Evolutionary conservation across 768 basidiomycete species (phyloP), one percentile per base, ranked within the genome.

Genomic region (Obba rivulosa): DNA sequence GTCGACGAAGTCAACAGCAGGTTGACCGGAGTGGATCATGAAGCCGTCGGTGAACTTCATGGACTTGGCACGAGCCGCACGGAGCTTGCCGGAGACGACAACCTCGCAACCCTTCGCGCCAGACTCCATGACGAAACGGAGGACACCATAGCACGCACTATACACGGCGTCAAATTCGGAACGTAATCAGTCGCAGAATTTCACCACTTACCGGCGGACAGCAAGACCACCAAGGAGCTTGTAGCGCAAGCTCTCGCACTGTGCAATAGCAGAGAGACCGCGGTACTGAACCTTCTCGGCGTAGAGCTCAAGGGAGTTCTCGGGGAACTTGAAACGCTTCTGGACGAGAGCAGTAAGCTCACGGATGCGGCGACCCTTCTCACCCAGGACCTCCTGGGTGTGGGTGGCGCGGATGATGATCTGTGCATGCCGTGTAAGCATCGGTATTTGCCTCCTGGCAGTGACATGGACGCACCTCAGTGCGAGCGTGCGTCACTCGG

Each of bases 1-100:
- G 75, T 98, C 95, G 54, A 99, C 93, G 62, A 94, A 99, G 68
- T 99, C 96, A 46, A 84, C 77, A 42, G 84, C 86, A 58, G 96
- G 96, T 75, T 99, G 96, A 82, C 94, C 94, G 55, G 95, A 96
- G 79, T 92, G 90, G 64, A 92, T 90, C 90, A 92, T 92, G 86
- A 97, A 97, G 47, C 96, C 96, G 64, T 99, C 96, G 66, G 94
- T 97, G 77, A 99, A 98, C 74, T 99, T 99, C 96, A 99, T 99
- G 17, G 92, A 90, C 75, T 99, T 99, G 64, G 96, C 96, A 80
- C 95, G 93, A 57, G 96, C 96, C 57, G 95, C 96, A 67, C 96
- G 92, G 66, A 99, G 92, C 73, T 99, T 99, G 67, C 96, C 96
- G 55, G 95, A 98, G 56, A 99, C 94, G 65, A 98, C 92, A 55